phyloP scores from a whole-genome alignment of 306 rosid species.

The Corylus avellana region DNA sequence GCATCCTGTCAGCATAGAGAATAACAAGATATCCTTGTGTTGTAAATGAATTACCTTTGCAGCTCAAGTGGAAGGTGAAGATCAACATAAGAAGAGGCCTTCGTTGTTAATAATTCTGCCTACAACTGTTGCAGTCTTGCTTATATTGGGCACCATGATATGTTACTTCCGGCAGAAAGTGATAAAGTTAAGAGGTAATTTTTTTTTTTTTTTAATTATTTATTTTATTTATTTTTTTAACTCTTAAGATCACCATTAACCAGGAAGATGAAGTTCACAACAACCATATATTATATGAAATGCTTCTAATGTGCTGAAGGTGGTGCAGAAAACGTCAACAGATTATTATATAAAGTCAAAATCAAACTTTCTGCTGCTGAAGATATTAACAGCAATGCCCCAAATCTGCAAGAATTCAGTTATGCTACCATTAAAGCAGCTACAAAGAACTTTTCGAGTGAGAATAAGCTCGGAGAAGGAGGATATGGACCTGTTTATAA shows the following conservation, averaged over 20 bases:
- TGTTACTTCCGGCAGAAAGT: background rate
- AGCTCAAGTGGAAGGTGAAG: slow-evolving; percentile 24
- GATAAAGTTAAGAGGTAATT: slow-evolving; percentile 4
- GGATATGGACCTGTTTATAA: slow-evolving; percentile 54
- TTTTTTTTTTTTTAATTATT: background rate
- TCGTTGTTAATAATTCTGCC: slow-evolving; percentile 11
- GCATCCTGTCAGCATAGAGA: no score
- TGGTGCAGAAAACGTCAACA: background rate
- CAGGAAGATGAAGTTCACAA: background rate
- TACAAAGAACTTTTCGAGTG: slow-evolving; percentile 47
- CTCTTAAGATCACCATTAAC: background rate
- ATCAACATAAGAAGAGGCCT: background rate
- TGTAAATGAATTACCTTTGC: background rate
- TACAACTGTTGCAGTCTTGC: background rate
- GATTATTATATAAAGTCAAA: slow-evolving; percentile 6
- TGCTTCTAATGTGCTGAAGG: background rate
- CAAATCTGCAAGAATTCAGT: slow-evolving; percentile 37
- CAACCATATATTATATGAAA: no score
- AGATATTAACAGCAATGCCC: slow-evolving; percentile 16
- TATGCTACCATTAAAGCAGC: slow-evolving; percentile 45
- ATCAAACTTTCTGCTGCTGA: background rate
- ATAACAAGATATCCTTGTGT: no score
- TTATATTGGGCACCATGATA: background rate
- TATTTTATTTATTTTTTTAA: background rate
- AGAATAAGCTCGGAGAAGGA: slow-evolving; percentile 54